Evolutionary conservation across 148 eudicot species (phyloP), one percentile per base, ranked within the genome.

Genomic region (Vaccinium vitisidaea): DNA sequence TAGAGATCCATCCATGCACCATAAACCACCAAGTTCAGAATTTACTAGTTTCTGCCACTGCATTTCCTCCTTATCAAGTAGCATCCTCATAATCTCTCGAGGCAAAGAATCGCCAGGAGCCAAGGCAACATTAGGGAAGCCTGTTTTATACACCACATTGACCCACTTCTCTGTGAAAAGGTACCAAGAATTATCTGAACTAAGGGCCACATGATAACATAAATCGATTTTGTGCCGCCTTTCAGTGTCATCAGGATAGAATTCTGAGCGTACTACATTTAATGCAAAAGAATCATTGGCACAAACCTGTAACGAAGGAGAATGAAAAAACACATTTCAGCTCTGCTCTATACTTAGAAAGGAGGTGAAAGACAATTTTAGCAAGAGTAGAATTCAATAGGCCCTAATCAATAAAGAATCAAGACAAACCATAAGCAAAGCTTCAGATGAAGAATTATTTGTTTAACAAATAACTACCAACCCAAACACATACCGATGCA

Each of bases 141-240:
- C 99, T 61, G 92, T 89, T 90, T 82, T 95, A 82, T 97, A 97
- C 77, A 97, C 88, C 59, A 91, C 84, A 92, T 89, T 95, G 78
- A 97, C 91, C 98, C 99, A 97, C 87, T 94, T 97, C 88, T 95
- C 98, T 75, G 99, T 97, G 84, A 97, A 97, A 85, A 97, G 93
- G 90, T 97, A 97, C 99, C 99, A 97, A 79, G 98, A 90, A 86
- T 95, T 97, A 94, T 95, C 99, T 85, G 99, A 97, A 87, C 98
- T 96, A n/a, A 97, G 98, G 87, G 98, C 99, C 87, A 95, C 95
- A 65, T 97, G 90, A 90, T 97, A 97, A 86, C 92, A 93, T 63
- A 94, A 93, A 83, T 90, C 86, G 46, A 86, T 87, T 77, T 82
- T 78, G 77, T 86, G 88, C 71, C 83, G 81, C 63, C 36, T 81